Base-by-base conservation (phyloP, 345 rosid genomes). In the Salix caprea region DNA sequence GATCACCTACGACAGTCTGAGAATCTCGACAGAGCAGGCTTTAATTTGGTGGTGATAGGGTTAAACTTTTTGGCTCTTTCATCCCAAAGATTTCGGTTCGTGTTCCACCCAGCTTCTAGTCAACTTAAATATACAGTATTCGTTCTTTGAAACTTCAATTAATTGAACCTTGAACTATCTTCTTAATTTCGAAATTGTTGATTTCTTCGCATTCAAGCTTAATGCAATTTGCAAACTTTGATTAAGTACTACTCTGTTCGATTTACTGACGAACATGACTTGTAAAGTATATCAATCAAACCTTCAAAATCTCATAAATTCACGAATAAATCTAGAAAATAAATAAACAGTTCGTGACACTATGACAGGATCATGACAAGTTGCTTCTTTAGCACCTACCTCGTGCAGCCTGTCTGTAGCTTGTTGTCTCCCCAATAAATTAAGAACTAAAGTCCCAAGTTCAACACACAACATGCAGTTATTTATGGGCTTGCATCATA, bases 311-410 rank as follows among this genome's bases (percentile, higher is more conserved):
- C 0, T 56, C 28, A 56, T 58, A 40, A 40, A 40, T 40, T 40
- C 46, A 40, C 12, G 46, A n/a, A 58, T 58, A 58, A 58, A 21
- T n/a, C 3, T 8, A 56, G 52, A n/a, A 58, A n/a, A 58, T 54
- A 58, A 58, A 10, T n/a, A 58, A n/a, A 23, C n/a, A n/a, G 23
- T n/a, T 58, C 26, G 10, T 58, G 23, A 58, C 15, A 58, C 2
- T 66, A 5, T 36, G 24, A n/a, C 68, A 6, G 37, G 30, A 73
- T 23, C 50, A 62, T 46, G 84, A 76, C 86, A 80, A 78, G 74
- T 84, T 84, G 79, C 82, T 42, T 52, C 70, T 68, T 80, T 39
- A 70, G 68, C 80, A 77, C 71, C 67, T 1, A n/a, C 70, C 76
- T 10, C 36, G 14, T 9, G 7, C 58, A 50, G 58, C 8, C 74